Percentiles rank a stretch among this genome's conserved stretches.
Evolutionary conservation across 805 yeast species (phyloP).

Genomic region (Zygosaccharomyces bailii): DNA sequence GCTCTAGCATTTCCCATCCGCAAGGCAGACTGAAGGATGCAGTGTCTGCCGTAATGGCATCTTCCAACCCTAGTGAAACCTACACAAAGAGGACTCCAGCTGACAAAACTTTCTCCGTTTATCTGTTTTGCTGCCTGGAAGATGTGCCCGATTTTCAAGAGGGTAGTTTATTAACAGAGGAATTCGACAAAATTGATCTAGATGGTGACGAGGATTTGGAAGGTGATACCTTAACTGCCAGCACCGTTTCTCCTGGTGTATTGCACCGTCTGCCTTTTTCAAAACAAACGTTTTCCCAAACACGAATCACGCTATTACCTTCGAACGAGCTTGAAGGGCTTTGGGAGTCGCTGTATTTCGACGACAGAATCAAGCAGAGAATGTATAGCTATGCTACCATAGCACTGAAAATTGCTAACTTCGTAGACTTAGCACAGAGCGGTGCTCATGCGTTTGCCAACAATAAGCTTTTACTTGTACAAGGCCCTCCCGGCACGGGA

Average conservation of each 20-base stretch:
- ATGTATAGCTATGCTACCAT: constrained; percentile 36
- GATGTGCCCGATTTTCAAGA: constrained; percentile 10
- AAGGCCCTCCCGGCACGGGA: constrained; percentile 50
- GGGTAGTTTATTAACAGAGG: constrained; percentile 19
- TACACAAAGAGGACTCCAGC: background rate
- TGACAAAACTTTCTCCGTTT: constrained; percentile 7
- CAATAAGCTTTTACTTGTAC: constrained; percentile 33
- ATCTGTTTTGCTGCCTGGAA: constrained; percentile 20
- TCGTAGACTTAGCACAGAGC: constrained; percentile 7
- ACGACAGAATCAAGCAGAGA: constrained; percentile 31
- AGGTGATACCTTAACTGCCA: constrained; percentile 14
- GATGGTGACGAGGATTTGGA: constrained; percentile 17
- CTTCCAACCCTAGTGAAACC: background rate
- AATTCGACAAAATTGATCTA: constrained; percentile 34
- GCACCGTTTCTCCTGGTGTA: constrained; percentile 1
- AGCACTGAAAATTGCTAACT: constrained; percentile 28
- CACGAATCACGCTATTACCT: constrained; percentile 31
- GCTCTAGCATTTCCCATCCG: background rate
- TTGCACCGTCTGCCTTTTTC: constrained; percentile 16
- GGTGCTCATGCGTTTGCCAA: constrained; percentile 15
- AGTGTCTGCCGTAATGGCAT: constrained; percentile 1
- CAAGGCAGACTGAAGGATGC: constrained; percentile 5
- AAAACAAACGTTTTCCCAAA: constrained; percentile 18
- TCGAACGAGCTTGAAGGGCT: constrained; percentile 29
- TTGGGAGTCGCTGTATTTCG: constrained; percentile 39